Base-by-base conservation (phyloP, 139 green algal species). In the Astrephomene gubernaculifera region DNA sequence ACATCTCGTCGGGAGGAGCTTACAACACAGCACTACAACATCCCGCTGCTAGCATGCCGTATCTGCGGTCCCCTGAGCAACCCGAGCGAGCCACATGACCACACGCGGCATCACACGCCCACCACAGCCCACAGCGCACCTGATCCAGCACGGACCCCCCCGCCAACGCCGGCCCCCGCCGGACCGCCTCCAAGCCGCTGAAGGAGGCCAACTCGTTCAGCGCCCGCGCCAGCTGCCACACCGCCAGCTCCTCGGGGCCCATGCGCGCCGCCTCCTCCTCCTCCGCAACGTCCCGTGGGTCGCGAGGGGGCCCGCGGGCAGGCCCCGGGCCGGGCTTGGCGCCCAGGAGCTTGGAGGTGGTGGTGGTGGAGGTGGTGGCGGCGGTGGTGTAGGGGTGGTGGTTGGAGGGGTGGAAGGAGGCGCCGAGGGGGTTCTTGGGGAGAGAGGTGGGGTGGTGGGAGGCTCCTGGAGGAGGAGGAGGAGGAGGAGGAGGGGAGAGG, bases 191-290 rank as follows among this genome's bases (percentile, higher is more conserved):
- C 38, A 63, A 22, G 38, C 65, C 54, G 79, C 65, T 79, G 64
- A 79, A 86, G 1, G 65, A 35, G 5, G 24, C 4, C 45, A 86
- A 49, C 79, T 78, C 79, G 65, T 78, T 45, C 79, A 86, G 64
- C 27, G 79, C 65, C 25, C 44, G 65, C 14, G 43, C 14, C 27
- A 86, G 67, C 79, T 61, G 38, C 79, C 45, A 69, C 65, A 78
- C 49, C 36, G 79, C 79, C 12, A 29, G 45, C 67, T 86, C 79
- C 22, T 44, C 45, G 2, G 53, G n/a, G 25, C 79, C 79, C 64
- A 67, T 19, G 2, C 12, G 60, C 63, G 9, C 14, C 31, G 78
- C 78, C 17, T 41, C 61, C 61, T 31, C 78, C 60, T 74, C 78
- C 8, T 70, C 75, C 14, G 19, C 39, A 3, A 1, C 36, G 31